These are phyloP conservation scores for Alternaria brassicicola DNA, from an alignment of 2,329 filamentous ascomycete species.

Conservation along the genomic window DNA sequence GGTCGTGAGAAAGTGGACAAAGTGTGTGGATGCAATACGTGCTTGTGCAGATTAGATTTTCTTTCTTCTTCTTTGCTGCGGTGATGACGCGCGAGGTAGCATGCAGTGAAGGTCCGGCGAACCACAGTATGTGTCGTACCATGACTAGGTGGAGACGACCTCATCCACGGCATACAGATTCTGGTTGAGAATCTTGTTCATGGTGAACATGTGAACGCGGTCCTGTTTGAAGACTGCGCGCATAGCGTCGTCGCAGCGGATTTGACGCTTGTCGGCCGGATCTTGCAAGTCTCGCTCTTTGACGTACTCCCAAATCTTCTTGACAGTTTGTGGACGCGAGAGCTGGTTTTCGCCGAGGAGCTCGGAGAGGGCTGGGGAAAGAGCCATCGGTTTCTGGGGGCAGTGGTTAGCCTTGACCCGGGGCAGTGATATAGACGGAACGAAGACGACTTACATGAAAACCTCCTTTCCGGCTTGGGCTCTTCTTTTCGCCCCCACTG, in stretches of 20 bases:
- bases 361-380: conserved; percentile 72
- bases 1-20: conserved; percentile 2
- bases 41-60: conserved; percentile 2
- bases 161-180: conserved; percentile 89
- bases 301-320: conserved; percentile 95
- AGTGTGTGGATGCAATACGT: neutral
- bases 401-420: conserved; percentile 46
- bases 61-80: neutral
- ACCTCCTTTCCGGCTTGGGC: conserved; percentile 78
- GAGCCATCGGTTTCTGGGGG: conserved; percentile 71
- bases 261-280: conserved; percentile 88
- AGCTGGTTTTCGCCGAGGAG: conserved; percentile 78
- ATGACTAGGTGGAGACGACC: conserved; percentile 13
- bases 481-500: conserved; percentile 66
- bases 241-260: conserved; percentile 90
- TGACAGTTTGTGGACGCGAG: conserved; percentile 92
- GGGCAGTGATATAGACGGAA: neutral
- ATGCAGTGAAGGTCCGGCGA: neutral
- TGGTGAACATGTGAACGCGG: conserved; percentile 97
- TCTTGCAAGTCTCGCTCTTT: conserved; percentile 88
- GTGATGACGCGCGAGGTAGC: neutral
- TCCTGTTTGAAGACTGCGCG: conserved; percentile 89
- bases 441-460: conserved; percentile 70
- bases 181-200: conserved; percentile 94
- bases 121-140: neutral